A percentile compares a stretch with the other conserved stretches of the same genome.
These are phyloP conservation scores for Euptelea pleiosperma DNA, from an alignment of 164 flowering plant species.

Conservation along the genomic window DNA sequence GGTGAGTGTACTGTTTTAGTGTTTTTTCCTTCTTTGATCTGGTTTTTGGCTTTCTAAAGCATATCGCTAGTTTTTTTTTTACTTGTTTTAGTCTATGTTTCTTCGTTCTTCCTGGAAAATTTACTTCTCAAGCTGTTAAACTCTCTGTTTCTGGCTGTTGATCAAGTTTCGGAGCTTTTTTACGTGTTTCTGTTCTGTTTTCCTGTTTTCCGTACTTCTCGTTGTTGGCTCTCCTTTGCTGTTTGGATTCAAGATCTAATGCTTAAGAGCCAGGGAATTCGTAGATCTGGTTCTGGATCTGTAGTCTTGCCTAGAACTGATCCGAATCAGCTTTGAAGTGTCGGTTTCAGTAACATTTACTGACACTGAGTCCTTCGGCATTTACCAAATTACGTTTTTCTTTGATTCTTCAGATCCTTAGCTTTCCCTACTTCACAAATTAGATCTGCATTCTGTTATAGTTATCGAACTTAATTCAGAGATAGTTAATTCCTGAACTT, in stretches of 20 bases:
- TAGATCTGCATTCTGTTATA: neutral
- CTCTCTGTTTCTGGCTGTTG: neutral
- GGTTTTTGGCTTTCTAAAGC: neutral
- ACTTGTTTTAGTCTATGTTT: neutral
- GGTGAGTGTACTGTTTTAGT: neutral
- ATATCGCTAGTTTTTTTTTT: neutral
- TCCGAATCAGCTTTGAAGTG: neutral
- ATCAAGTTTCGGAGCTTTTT: neutral
- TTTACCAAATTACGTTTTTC: neutral
- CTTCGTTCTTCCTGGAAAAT: neutral
- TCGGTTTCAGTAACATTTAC: neutral
- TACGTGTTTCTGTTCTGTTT: neutral
- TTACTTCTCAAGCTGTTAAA: neutral
- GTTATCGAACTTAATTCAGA: too few relatives aligned
- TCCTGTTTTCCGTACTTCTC: neutral
- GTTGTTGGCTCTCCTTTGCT: neutral
- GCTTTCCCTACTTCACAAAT: neutral
- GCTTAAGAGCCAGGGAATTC: neutral
- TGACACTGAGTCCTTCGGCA: neutral
- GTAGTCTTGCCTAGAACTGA: neutral
- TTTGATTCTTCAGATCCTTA: neutral
- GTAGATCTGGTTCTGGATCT: conserved; percentile 11
- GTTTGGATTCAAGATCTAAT: neutral
- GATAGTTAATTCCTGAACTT: neutral
- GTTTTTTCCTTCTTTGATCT: neutral